phyloP scores from a whole-genome alignment of 495 filamentous ascomycete species.

The Xylaria scruposa region DNA sequence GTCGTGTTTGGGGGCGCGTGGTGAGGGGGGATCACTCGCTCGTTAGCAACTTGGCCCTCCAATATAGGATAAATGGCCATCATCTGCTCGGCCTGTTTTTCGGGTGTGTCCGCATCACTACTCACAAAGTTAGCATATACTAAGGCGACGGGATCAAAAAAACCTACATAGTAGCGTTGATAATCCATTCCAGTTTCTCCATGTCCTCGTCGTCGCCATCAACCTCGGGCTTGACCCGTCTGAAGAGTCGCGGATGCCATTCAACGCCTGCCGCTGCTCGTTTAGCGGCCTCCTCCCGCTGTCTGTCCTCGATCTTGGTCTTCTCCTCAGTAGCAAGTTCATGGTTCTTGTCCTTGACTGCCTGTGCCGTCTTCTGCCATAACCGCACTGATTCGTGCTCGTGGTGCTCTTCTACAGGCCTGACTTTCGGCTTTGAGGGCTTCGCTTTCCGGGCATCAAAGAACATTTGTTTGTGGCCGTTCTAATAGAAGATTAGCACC shows the following conservation, averaged over 20 bases:
- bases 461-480: conserved; percentile 82
- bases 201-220: conserved; percentile 82
- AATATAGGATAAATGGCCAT: conserved; percentile 85
- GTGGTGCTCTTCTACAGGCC: conserved; percentile 84
- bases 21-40: conserved; percentile 48
- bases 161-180: conserved; percentile 84
- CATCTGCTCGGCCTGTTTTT: conserved; percentile 83
- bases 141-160: background rate
- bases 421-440: conserved; percentile 73
- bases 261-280: conserved; percentile 82
- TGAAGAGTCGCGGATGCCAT: conserved; percentile 89
- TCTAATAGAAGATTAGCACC: conserved; percentile 56
- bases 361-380: conserved; percentile 80
- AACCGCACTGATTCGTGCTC: conserved; percentile 89
- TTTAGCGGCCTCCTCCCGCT: conserved; percentile 86
- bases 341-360: conserved; percentile 84
- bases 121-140: conserved; percentile 36
- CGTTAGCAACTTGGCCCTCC: conserved; percentile 64
- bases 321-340: conserved; percentile 93
- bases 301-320: conserved; percentile 88
- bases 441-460: conserved; percentile 84
- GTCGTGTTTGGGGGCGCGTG: conserved; percentile 31
- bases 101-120: conserved; percentile 68
- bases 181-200: conserved; percentile 90
- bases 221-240: conserved; percentile 72